Evolutionary conservation across 2,329 filamentous ascomycete species (phyloP).

Genomic region (Neophaeococcomyces aloes): DNA sequence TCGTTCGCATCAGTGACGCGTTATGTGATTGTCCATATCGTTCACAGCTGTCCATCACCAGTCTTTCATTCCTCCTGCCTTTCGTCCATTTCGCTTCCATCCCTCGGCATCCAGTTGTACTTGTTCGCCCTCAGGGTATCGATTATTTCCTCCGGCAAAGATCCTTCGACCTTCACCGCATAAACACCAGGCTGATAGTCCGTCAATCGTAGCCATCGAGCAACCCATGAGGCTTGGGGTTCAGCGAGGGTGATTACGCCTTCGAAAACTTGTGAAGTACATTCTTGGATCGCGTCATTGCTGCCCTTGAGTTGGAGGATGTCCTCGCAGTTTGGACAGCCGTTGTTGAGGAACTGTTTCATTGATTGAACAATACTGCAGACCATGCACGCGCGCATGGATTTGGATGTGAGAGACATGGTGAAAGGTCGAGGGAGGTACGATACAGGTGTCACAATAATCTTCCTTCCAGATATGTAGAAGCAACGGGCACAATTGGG

Average conservation of each 20-base stretch:
- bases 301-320: conserved; percentile 75
- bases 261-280: conserved; percentile 93
- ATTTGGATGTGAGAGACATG: conserved; percentile 60
- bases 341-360: conserved; percentile 73
- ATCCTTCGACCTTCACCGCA: conserved; percentile 83
- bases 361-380: conserved; percentile 82
- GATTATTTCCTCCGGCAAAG: conserved; percentile 49
- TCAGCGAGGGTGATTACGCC: conserved; percentile 78
- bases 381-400: conserved; percentile 89
- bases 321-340: conserved; percentile 94
- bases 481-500: too few species aligned
- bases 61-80: conserved; percentile 10
- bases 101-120: conserved; percentile 49
- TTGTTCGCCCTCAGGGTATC: conserved; percentile 48
- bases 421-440: neutral
- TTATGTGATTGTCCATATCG: neutral
- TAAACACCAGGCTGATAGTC: conserved; percentile 82
- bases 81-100: conserved; percentile 38
- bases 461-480: neutral
- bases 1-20: too few species aligned
- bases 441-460: neutral
- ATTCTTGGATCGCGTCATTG: conserved; percentile 73
- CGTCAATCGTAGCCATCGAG: conserved; percentile 90
- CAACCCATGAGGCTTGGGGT: conserved; percentile 80
- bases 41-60: neutral